Evolutionary conservation across 2,329 filamentous ascomycete species (phyloP), one percentile per base, ranked within the genome.

Genomic region (Leptographium radiaticola): DNA sequence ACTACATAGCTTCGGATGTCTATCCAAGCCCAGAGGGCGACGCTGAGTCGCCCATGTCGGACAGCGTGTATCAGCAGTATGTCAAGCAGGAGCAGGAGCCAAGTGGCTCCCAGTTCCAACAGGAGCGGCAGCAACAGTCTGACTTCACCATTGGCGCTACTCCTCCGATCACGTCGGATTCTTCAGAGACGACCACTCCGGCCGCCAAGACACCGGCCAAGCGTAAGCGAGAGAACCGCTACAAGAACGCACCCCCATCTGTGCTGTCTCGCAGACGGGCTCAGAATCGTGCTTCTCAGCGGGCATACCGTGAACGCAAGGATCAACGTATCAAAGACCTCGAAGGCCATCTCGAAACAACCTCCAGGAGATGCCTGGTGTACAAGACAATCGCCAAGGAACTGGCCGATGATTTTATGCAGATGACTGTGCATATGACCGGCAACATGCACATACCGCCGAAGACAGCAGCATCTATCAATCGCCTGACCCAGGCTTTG

Each of bases 311-410:
- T 49, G 78, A 83, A 63, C 72, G 79, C 52, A 83, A 82, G 61
- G 79, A 84, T 62, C 80, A 83, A 63, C 76, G 81, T 57, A 82
- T 83, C 61, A 76, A 76, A 57, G 80, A 84, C 59, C 74, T 84
- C 20, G 80, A 84, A 70, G 34, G 34, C 9, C 34, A 9, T 36
- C 12, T 36, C 34, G 9, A 36, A 36, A 25, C 25, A 3, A 5
- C 25, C 25, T 25, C 25, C 25, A 25, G 3, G 3, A 25, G 25
- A 25, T 25, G 25, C 25, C 5, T 25, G 25, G 25, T 25, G 25
- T 25, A 25, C 25, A 25, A 25, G 25, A 25, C 25, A 3, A 25
- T 25, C 25, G 25, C 25, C 25, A 25, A 25, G 25, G 25, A 25
- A 25, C 5, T 25, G 25, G 25, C 25, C 25, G 25, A 25, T 25